These are phyloP conservation scores for Pseudocercospora vitis DNA, from an alignment of 2,329 filamentous ascomycete species.

Conservation along the genomic window DNA sequence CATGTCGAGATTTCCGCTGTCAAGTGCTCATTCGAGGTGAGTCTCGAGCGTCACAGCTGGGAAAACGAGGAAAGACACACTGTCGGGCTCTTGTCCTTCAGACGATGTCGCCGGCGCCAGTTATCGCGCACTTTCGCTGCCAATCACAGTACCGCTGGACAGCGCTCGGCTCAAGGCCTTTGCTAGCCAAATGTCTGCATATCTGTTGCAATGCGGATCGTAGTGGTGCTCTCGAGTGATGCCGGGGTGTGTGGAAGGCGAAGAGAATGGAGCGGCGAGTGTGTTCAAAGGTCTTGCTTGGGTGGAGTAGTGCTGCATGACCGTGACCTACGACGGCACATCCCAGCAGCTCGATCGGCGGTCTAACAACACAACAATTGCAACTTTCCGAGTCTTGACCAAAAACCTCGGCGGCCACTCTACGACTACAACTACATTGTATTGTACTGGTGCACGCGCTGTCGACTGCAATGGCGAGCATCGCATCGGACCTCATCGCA, in stretches of 20 bases:
- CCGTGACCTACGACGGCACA: background rate
- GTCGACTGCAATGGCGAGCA: too few species aligned
- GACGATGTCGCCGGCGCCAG: slow-evolving; percentile 1
- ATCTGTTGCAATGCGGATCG: slow-evolving; percentile 8
- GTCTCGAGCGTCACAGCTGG: background rate
- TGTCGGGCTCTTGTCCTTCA: background rate
- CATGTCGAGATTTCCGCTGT: slow-evolving; percentile 24
- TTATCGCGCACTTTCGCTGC: slow-evolving; percentile 2
- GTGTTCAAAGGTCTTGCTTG: slow-evolving; percentile 3
- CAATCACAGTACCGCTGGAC: slow-evolving; percentile 3
- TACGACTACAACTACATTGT: too few species aligned
- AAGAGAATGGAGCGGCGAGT: slow-evolving; percentile 1
- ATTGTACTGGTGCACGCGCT: too few species aligned
- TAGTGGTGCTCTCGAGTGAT: slow-evolving; percentile 8
- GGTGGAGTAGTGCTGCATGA: slow-evolving; percentile 3
- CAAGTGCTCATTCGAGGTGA: slow-evolving; percentile 11
- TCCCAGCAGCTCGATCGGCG: background rate
- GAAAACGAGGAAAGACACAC: background rate
- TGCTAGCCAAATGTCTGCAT: slow-evolving; percentile 9
- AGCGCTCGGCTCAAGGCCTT: slow-evolving; percentile 1
- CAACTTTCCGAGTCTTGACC: too few species aligned
- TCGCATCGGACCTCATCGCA: too few species aligned
- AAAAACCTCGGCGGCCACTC: too few species aligned
- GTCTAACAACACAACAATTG: background rate
- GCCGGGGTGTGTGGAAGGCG: background rate